Evolutionary conservation across 2,329 filamentous ascomycete species (phyloP), one percentile per base, ranked within the genome.

Genomic region (Geoglossum cookeanum): DNA sequence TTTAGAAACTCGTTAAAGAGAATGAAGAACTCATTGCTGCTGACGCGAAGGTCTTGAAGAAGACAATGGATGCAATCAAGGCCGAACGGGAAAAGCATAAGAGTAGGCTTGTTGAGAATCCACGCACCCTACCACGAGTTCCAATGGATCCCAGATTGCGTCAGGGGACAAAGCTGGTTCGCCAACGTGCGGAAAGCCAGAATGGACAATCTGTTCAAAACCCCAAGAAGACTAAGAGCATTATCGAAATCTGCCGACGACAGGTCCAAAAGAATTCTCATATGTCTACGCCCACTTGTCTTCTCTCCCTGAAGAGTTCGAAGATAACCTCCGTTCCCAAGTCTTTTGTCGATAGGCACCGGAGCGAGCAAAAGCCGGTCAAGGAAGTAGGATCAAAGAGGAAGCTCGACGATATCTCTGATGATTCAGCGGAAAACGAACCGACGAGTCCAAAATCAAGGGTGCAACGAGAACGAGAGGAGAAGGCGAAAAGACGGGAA

Each of bases 1-100:
- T 32, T 4, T 47, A 76, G 61, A 80, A 81, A 61, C 83, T 90
- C 65, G 76, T 79, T 61, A 73, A 72, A 47, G 74, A 83, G 60
- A 77, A 81, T 42, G 72, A 78, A 37, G 70, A 75, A 55, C 74
- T 78, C 56, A 74, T 84, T 6, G 73, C 74, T 3, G 72, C 73
- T 27, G 81, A 83, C 61, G 76, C 79, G 58, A 75, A 74, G 59
- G 74, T 73, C 56, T 72, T 88, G 58, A 77, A 74, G 63, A 73
- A 73, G 52, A 76, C 78, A 47, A 70, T 84, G 51, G 74, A 75
- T 13, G 78, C 75, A 13, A 74, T 84, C 60, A 75, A 77, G 63
- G 71, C 78, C 58, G 72, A 79, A 60, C 79, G 79, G 61, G 74
- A 76, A 39, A 74, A 75, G 57, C 79, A 82, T 58, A 73, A 72